Evolutionary conservation across 345 rosid species (phyloP), one percentile per base, ranked within the genome.

Genomic region (Euphorbia peplus): DNA sequence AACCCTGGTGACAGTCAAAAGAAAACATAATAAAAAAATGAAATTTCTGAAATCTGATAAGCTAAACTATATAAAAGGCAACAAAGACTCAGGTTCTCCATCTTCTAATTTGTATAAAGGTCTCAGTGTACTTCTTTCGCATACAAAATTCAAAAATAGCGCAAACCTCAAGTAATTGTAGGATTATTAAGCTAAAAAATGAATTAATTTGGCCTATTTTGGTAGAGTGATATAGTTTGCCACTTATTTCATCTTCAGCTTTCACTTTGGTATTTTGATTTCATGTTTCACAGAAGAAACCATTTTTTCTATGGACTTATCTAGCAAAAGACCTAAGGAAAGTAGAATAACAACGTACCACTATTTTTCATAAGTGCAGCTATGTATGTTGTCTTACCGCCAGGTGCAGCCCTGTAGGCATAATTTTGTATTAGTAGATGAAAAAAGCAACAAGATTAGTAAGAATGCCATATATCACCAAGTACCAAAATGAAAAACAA

Each of bases 321-420:
- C 47, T 8, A 5, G 54, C 54, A 55, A 39, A 54, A 16, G 10
- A 5, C 19, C 24, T 25, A 16, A 0, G 0, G 26, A 63, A 72
- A 5, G 13, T 28, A 66, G 66, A 39, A 65, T 18, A 30, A 56
- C 57, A 70, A 52, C 91, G 62, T 83, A 91, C 98, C 97, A 22
- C 84, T 85, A 68, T 90, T 88, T 76, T 88, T 90, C 96, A 90
- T 90, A 50, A 90, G 86, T 47, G 91, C 91, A 12, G 96, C 91
- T 68, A 90, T 30, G 51, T 88, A 85, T 5, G 96, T 88, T 53
- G 96, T 90, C 80, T 90, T 90, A 66, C 93, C 96, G 60, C 98
- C 98, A 61, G 98, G 97, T 42, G 98, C 96, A 65, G 98, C 98
- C 73, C 97, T 93, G 69, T 65, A 73, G 10, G 69, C 21, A 70